A percentile compares a stretch with the other conserved stretches of the same genome.
Evolutionary conservation across 2,329 filamentous ascomycete species (phyloP).

Genomic region (Madurella fahalii): DNA sequence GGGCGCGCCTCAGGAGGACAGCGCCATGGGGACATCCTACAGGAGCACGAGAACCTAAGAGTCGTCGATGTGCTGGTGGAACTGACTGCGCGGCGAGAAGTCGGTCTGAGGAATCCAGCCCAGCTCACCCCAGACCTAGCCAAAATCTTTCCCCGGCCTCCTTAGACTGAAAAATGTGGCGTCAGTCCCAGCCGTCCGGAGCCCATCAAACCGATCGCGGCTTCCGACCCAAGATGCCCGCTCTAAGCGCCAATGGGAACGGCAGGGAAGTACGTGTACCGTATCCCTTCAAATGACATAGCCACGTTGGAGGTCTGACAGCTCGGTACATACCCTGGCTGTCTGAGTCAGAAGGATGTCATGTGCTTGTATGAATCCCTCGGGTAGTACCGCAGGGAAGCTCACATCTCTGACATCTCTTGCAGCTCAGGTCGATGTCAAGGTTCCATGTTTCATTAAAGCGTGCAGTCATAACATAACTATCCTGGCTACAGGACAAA

Average conservation of each 20-base stretch:
- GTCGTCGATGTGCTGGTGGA: background rate
- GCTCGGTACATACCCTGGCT: too few species aligned
- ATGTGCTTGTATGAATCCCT: background rate
- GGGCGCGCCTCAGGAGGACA: background rate
- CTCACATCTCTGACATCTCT: background rate
- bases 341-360: conserved; percentile 1
- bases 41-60: background rate
- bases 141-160: too few species aligned
- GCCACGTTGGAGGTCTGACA: too few species aligned
- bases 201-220: background rate
- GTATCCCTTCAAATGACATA: background rate
- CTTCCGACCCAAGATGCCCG: background rate
- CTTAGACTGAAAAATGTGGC: background rate
- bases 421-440: background rate
- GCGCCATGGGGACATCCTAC: background rate
- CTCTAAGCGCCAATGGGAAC: background rate
- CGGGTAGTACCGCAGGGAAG: background rate
- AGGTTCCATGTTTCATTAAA: conserved; percentile 11
- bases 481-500: background rate
- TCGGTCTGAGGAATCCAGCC: too few species aligned
- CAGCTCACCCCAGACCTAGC: too few species aligned
- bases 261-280: background rate
- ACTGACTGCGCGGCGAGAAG: too few species aligned
- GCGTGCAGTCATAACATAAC: conserved; percentile 16
- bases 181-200: background rate